Conservation (phyloP, 208 protist species). For the Leishmania mexicana region DNA sequence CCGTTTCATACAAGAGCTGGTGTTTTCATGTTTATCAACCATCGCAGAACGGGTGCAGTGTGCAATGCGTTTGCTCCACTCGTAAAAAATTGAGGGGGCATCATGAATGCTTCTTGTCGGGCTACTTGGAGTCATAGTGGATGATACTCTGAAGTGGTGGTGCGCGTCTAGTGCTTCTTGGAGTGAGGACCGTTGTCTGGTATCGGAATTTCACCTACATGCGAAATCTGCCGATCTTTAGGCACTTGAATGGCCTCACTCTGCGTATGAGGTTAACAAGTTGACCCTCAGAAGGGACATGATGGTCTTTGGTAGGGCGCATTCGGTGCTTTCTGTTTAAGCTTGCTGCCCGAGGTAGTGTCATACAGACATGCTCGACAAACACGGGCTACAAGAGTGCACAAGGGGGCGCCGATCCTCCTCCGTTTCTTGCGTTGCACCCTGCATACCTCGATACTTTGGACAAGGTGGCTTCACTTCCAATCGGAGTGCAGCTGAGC, state of each 20-base stretch:
- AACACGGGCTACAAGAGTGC: constrained; percentile 25
- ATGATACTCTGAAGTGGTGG: constrained; percentile 10
- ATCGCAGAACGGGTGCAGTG: constrained; percentile 27
- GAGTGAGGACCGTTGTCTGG: constrained; percentile 23
- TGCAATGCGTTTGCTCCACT: constrained; percentile 36
- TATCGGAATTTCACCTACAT: constrained; percentile 33
- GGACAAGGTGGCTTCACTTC: constrained; percentile 26
- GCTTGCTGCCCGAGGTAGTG: constrained; percentile 48
- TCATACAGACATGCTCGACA: constrained; percentile 26
- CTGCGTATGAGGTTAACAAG: constrained; percentile 48
- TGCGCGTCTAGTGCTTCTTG: constrained; percentile 24
- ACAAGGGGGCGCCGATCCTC: constrained; percentile 36
- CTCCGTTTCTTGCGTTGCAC: constrained; percentile 33
- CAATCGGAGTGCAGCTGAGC: constrained; percentile 7
- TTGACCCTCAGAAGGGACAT: constrained; percentile 39
- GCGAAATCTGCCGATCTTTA: constrained; percentile 24
- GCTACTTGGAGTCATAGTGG: constrained; percentile 23
- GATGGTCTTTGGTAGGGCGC: constrained; percentile 14
- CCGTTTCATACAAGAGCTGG: constrained; percentile 42
- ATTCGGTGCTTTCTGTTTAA: constrained; percentile 33
- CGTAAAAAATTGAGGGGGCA: constrained; percentile 26
- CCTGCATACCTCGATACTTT: constrained; percentile 16
- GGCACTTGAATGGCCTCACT: constrained; percentile 34
- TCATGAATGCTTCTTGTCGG: constrained; percentile 46
- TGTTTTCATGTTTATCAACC: constrained; percentile 34